phyloP scores from a whole-genome alignment of 2,329 filamentous ascomycete species.

The Aspergillus latus region DNA sequence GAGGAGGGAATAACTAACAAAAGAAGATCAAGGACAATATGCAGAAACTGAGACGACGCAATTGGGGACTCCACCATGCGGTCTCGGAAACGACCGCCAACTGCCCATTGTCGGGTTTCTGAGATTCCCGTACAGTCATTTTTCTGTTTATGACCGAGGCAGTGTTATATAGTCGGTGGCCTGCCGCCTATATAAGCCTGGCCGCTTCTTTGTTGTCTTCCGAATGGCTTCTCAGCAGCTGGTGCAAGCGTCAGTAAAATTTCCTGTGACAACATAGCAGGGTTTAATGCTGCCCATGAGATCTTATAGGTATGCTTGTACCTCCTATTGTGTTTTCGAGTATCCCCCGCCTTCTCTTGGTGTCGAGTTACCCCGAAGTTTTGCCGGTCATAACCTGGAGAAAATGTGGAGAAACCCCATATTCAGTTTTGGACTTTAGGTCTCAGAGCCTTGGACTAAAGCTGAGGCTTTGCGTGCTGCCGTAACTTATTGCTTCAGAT shows the following conservation, averaged over 20 bases:
- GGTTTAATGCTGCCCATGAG: background rate
- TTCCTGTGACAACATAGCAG: background rate
- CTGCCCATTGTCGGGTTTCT: background rate
- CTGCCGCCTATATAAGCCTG: constrained; percentile 21
- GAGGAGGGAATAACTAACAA: background rate
- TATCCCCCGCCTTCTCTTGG: background rate
- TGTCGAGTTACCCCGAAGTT: background rate
- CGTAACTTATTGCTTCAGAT: no score
- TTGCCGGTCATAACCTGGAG: background rate
- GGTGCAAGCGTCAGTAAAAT: background rate
- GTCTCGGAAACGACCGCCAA: background rate
- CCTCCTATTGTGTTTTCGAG: background rate
- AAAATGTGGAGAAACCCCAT: background rate
- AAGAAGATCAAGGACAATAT: constrained; percentile 5
- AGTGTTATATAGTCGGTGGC: no score
- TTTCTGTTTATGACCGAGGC: background rate
- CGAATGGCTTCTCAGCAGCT: background rate
- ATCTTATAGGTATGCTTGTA: background rate
- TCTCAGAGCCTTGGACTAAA: no score
- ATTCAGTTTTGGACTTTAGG: background rate
- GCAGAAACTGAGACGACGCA: constrained; percentile 4
- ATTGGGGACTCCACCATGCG: constrained; percentile 3
- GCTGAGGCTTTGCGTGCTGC: no score
- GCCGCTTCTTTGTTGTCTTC: background rate
- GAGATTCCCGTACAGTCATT: background rate